A percentile compares a stretch with the other conserved stretches of the same genome.
These are phyloP conservation scores for Pistacia atlantica DNA, from an alignment of 345 rosid genomes.

Conservation along the genomic window DNA sequence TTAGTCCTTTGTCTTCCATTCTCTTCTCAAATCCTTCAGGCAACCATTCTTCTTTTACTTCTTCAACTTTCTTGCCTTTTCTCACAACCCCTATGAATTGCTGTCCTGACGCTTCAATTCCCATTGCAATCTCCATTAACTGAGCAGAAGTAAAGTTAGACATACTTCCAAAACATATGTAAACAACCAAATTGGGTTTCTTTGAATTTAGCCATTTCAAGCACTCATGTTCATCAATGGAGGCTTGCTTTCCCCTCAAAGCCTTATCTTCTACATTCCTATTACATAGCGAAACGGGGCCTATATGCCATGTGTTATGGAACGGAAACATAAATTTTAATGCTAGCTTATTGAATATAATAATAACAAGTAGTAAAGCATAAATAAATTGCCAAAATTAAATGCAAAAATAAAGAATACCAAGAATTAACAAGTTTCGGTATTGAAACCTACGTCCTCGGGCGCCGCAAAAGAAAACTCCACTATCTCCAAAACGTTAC, in stretches of 20 bases:
- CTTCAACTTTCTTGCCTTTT: constrained; percentile 9
- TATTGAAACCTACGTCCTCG: no score
- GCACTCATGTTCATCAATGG: constrained; percentile 34
- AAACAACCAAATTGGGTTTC: constrained; percentile 44
- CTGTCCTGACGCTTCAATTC: constrained; percentile 42
- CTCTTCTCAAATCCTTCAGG: constrained; percentile 44
- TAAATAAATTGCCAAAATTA: no score
- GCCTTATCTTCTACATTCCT: constrained; percentile 30
- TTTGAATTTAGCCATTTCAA: constrained; percentile 45
- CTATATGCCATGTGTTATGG: constrained; percentile 40
- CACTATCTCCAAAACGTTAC: no score
- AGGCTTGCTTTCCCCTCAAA: constrained; percentile 34
- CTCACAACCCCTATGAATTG: constrained; percentile 52
- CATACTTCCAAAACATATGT: constrained; percentile 46
- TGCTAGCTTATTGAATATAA: no score
- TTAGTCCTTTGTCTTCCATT: constrained; percentile 40
- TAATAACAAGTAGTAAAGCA: no score
- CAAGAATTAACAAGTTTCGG: no score
- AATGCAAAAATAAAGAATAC: no score
- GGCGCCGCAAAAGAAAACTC: no score
- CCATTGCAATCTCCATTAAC: constrained; percentile 42
- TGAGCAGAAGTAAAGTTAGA: constrained; percentile 29
- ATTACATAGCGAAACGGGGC: constrained; percentile 50
- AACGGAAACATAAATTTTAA: no score
- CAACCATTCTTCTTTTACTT: constrained; percentile 38